phyloP scores from a whole-genome alignment of 225 moss, liverwort and hornwort genomes.

The Sphagnum contortum region DNA sequence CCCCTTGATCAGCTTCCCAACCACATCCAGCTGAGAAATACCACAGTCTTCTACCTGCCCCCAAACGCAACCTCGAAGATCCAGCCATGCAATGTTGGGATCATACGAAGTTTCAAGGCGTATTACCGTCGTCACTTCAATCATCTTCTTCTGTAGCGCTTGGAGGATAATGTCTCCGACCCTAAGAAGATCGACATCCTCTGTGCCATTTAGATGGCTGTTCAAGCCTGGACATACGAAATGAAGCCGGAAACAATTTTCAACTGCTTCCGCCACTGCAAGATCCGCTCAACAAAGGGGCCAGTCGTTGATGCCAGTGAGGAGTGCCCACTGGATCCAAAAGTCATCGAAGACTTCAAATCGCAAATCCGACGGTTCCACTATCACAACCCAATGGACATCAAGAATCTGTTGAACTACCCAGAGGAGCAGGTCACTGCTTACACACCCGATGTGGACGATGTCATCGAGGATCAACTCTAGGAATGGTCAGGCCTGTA shows the following conservation, averaged over 20 bases:
- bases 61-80: too few species aligned
- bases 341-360: slow-evolving; percentile 2
- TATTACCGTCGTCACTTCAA: slow-evolving; percentile 6
- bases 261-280: slow-evolving; percentile 10
- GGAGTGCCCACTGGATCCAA: neutral
- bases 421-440: neutral
- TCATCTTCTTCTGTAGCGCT: neutral
- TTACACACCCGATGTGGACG: neutral
- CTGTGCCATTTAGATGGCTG: neutral
- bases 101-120: slow-evolving; percentile 7
- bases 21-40: too few species aligned
- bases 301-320: neutral
- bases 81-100: too few species aligned
- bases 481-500: neutral
- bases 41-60: too few species aligned
- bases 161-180: slow-evolving; percentile 3
- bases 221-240: slow-evolving; percentile 1
- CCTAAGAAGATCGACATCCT: slow-evolving; percentile 7
- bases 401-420: slow-evolving; percentile 6
- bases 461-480: neutral
- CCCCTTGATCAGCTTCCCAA: too few species aligned
- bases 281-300: neutral
- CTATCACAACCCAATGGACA: slow-evolving; percentile 10
- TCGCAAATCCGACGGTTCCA: slow-evolving; percentile 1
- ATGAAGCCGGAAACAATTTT: slow-evolving; percentile 9